Evolutionary conservation across 1,139 yeast species (phyloP), one percentile per base, ranked within the genome.

Genomic region (Yamadazyma blattariae): DNA sequence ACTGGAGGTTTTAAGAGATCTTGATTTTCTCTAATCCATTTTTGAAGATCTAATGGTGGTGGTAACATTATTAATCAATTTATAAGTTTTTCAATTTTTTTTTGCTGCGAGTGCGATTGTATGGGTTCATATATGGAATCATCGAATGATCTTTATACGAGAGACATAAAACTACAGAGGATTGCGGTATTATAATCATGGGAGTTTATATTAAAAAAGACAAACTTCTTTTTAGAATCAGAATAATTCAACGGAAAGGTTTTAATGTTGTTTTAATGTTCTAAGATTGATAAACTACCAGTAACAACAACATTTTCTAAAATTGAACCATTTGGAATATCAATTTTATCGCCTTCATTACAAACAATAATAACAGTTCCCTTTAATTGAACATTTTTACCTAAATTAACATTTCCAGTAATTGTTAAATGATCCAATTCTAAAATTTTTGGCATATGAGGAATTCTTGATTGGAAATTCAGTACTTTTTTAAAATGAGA

Each of bases 311-410:
- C 97, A 55, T 92, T 92, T 64, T 92, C 98, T 54, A 92, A 76
- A 38, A 89, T 76, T 19, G 96, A 77, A 29, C 98, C 98, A 57
- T 92, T 90, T 51, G 98, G 98, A 71, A 92, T 87, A 59, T 92
- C 97, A 53, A 92, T 92, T 68, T 80, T 87, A 59, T 88, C 94
- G 46, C 97, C 97, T 56, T 92, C 98, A 44, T 92, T 90, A 66
- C 97, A 90, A 39, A 92, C 98, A 51, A 92, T 88, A 54, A 92
- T 92, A 44, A 92, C 98, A 11, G 98, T 92, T 46, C 98, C 98
- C 74, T 87, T 92, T 57, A 92, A 77, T 37, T 87, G 82, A 48
- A 94, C 95, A 52, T 79, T 81, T 62, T 87, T 87, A 54, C 98
- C 98, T 52, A 92, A 75, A 52, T 67, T 79, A 34, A 94, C 98